Percentiles rank a stretch among this genome's conserved stretches.
Conservation (phyloP, 1,284 basidiomycete species). For the Phlebopus sp. region DNA sequence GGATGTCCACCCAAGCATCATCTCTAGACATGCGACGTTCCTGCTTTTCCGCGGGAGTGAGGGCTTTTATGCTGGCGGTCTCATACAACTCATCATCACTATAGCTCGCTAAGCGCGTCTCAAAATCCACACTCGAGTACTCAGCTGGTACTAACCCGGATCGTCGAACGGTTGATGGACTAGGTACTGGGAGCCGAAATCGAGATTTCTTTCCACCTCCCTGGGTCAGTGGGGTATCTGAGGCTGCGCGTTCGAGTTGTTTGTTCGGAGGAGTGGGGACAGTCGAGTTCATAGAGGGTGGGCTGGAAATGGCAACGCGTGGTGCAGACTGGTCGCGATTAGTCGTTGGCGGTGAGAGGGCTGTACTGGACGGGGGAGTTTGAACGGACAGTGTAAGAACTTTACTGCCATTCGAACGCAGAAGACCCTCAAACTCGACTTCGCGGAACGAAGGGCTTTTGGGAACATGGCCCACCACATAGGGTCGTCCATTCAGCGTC, state of each 20-base stretch:
- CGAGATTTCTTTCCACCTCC: slow-evolving; percentile 38
- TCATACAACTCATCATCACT: slow-evolving; percentile 56
- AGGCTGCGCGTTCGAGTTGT: slow-evolving; percentile 25
- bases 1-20: slow-evolving; percentile 82
- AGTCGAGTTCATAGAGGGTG: slow-evolving; percentile 7
- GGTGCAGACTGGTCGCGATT: slow-evolving; percentile 22
- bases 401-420: slow-evolving; percentile 61
- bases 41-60: slow-evolving; percentile 41
- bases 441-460: slow-evolving; percentile 60
- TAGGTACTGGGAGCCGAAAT: slow-evolving; percentile 56
- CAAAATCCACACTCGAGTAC: slow-evolving; percentile 74
- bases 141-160: slow-evolving; percentile 58
- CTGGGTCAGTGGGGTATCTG: slow-evolving; percentile 31
- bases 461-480: slow-evolving; percentile 67
- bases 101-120: slow-evolving; percentile 65
- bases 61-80: slow-evolving; percentile 23
- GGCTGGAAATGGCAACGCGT: slow-evolving; percentile 24
- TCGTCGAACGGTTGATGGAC: slow-evolving; percentile 45
- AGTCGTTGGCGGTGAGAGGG: slow-evolving; percentile 18
- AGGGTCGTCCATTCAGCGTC: slow-evolving; percentile 76
- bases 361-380: slow-evolving; percentile 13
- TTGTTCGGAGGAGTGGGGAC: slow-evolving; percentile 14
- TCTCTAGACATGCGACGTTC: slow-evolving; percentile 56
- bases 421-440: slow-evolving; percentile 76
- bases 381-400: slow-evolving; percentile 48